A percentile compares a stretch with the other conserved stretches of the same genome.
phyloP scores from a whole-genome alignment of 148 eudicot species.

The Silene uniflora region DNA sequence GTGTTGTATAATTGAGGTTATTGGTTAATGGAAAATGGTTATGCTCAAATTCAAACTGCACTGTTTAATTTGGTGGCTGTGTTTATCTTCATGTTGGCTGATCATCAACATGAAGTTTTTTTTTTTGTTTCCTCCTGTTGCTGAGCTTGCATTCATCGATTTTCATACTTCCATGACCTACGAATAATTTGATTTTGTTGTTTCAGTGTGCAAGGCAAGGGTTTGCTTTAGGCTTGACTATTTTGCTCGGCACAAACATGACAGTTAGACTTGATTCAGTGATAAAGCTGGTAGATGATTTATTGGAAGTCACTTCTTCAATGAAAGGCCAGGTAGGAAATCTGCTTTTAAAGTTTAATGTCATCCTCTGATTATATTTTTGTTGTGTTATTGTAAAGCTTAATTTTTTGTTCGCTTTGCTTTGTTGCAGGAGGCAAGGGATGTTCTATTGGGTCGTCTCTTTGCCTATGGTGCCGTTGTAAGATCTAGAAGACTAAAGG shows the following conservation, averaged over 20 bases:
- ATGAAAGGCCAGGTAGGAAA: constrained; percentile 91
- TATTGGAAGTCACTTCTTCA: constrained; percentile 72
- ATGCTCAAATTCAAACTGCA: no score
- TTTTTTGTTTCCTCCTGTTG: no score
- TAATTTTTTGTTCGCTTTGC: constrained; percentile 18
- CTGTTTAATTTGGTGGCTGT: no score
- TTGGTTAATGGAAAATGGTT: no score
- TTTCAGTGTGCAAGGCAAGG: constrained; percentile 97
- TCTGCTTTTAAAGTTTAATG: background rate
- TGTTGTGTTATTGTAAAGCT: background rate
- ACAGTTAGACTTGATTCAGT: constrained; percentile 63
- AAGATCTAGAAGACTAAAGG: constrained; percentile 69
- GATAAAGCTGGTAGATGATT: constrained; percentile 63
- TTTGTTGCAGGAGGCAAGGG: constrained; percentile 67
- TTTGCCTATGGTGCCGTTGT: constrained; percentile 90
- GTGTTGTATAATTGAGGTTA: no score
- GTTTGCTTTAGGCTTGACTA: constrained; percentile 81
- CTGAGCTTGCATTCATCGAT: background rate
- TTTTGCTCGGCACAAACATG: constrained; percentile 56
- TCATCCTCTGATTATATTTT: background rate
- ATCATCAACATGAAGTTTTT: no score
- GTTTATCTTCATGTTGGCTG: no score
- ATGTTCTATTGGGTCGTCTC: constrained; percentile 78
- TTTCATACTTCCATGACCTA: background rate
- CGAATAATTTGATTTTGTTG: constrained; percentile 12